Conservation (phyloP, 768 basidiomycete species). For the Lentinula sp. region DNA sequence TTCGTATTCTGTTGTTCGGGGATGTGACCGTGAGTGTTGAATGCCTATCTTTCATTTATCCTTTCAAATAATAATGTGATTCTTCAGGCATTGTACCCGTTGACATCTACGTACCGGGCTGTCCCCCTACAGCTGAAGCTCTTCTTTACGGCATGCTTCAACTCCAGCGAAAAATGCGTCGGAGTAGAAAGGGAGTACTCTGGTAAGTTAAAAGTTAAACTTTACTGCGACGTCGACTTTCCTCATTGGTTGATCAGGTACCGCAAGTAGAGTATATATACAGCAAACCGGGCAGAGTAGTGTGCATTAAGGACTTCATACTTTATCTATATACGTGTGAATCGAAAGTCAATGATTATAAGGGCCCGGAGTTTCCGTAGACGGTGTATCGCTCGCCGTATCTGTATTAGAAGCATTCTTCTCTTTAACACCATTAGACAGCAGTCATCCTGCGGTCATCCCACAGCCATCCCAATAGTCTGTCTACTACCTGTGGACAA, state of each 20-base stretch:
- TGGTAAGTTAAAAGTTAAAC: conserved; percentile 50
- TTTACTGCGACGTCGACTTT: not conserved
- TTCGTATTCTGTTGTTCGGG: conserved; percentile 97
- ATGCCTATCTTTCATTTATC: not conserved
- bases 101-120: conserved; percentile 97
- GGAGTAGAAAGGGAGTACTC: conserved; percentile 77
- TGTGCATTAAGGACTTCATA: not conserved
- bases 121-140: conserved; percentile 94
- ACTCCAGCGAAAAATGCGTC: conserved; percentile 93
- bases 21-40: conserved; percentile 79
- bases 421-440: not conserved
- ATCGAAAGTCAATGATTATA: not conserved
- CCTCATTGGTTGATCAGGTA: conserved; percentile 32
- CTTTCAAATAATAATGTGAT: conserved; percentile 4
- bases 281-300: not conserved
- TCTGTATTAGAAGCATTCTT: not conserved
- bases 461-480: too few species aligned
- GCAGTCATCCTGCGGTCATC: not conserved
- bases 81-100: conserved; percentile 87
- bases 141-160: conserved; percentile 95
- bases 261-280: conserved; percentile 37
- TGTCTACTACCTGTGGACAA: not conserved
- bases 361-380: not conserved
- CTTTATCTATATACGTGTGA: not conserved
- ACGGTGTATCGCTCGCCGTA: not conserved